Conservation (phyloP, 2,329 filamentous ascomycete genomes). For the Arthroderma sp. region DNA sequence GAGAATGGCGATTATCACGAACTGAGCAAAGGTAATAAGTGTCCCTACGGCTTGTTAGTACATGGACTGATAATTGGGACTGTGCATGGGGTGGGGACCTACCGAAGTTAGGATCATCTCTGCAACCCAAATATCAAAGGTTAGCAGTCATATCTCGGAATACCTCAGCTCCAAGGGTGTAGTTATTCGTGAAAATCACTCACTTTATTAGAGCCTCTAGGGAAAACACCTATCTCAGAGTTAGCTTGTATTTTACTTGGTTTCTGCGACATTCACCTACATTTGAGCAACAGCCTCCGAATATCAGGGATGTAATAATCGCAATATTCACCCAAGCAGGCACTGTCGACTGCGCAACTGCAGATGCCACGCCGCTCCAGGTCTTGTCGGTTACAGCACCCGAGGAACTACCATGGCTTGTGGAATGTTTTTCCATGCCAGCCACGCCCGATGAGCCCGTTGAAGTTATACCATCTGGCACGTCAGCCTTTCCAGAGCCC, state of each 20-base stretch:
- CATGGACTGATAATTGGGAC: not conserved
- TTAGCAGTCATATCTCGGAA: not conserved
- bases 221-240: slow-evolving; percentile 62
- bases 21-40: slow-evolving; percentile 80
- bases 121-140: slow-evolving; percentile 25
- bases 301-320: slow-evolving; percentile 71
- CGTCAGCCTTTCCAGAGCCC: not conserved
- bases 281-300: slow-evolving; percentile 91
- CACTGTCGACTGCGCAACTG: slow-evolving; percentile 29
- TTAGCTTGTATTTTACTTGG: not conserved
- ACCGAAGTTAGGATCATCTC: slow-evolving; percentile 76
- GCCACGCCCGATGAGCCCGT: not conserved
- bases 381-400: not conserved
- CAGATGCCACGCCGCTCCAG: slow-evolving; percentile 16
- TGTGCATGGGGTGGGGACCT: slow-evolving; percentile 22
- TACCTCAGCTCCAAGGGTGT: not conserved
- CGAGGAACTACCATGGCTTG: not conserved
- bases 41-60: slow-evolving; percentile 46
- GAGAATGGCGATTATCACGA: slow-evolving; percentile 66
- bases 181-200: slow-evolving; percentile 26
- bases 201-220: slow-evolving; percentile 91
- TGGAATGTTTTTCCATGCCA: not conserved
- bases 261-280: slow-evolving; percentile 52
- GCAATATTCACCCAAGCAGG: slow-evolving; percentile 52
- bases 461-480: too few species aligned